phyloP scores from a whole-genome alignment of 2,329 filamentous ascomycete genomes.

The Zopfia rhizophila region DNA sequence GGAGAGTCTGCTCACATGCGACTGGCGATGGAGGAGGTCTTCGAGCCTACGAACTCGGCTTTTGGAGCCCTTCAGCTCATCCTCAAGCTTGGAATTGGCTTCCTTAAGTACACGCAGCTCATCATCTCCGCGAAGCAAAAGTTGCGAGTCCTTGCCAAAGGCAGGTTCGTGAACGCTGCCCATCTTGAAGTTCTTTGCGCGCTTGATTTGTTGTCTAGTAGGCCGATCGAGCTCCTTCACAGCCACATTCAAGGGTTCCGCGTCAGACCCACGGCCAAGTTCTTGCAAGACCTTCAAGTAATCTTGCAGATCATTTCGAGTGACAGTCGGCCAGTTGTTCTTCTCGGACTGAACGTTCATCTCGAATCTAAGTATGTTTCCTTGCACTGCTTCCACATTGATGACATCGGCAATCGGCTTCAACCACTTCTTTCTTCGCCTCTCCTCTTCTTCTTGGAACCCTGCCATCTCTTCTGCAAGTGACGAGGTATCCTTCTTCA shows the following conservation, averaged over 20 bases:
- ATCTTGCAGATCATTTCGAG: slow-evolving; percentile 78
- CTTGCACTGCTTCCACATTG: slow-evolving; percentile 72
- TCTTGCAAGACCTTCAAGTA: slow-evolving; percentile 75
- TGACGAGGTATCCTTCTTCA: slow-evolving; percentile 85
- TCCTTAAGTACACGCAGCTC: slow-evolving; percentile 69
- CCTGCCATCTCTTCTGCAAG: slow-evolving; percentile 92
- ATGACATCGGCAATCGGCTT: slow-evolving; percentile 83
- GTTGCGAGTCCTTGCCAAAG: slow-evolving; percentile 80
- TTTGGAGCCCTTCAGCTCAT: slow-evolving; percentile 84
- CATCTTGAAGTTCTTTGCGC: slow-evolving; percentile 94
- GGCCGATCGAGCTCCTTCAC: slow-evolving; percentile 83
- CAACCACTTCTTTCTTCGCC: slow-evolving; percentile 88
- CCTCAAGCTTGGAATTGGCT: slow-evolving; percentile 66
- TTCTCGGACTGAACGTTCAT: slow-evolving; percentile 85
- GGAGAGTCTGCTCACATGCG: slow-evolving; percentile 64
- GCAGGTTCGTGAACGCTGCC: slow-evolving; percentile 93
- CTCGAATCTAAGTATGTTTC: slow-evolving; percentile 79
- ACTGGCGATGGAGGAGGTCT: slow-evolving; percentile 88
- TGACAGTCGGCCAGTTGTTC: slow-evolving; percentile 80
- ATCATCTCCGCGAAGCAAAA: slow-evolving; percentile 87
- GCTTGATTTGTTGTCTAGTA: slow-evolving; percentile 85
- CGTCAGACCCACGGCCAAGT: slow-evolving; percentile 71
- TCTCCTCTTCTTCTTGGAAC: slow-evolving; percentile 92
- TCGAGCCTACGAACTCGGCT: slow-evolving; percentile 92
- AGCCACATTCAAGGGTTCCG: slow-evolving; percentile 78